Conservation (phyloP, 345 rosid species). For the Balakata baccata region DNA sequence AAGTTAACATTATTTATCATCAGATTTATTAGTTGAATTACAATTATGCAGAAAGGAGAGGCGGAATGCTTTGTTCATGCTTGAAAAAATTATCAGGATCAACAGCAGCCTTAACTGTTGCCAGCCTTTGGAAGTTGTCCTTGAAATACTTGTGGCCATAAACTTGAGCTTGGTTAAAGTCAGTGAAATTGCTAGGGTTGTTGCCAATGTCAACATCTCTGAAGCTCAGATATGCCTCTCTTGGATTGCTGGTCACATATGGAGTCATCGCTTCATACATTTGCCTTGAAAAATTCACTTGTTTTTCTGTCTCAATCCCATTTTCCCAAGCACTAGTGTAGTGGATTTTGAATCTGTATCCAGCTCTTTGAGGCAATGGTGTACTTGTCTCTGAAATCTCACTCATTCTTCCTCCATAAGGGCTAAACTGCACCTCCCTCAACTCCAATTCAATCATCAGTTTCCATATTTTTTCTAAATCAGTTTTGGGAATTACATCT, state of each 20-base stretch:
- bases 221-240: constrained; percentile 48
- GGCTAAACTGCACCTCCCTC: constrained; percentile 36
- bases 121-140: constrained; percentile 49
- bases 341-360: constrained; percentile 48
- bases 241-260: constrained; percentile 40
- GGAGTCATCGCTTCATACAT: constrained; percentile 47
- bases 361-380: constrained; percentile 57
- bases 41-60: neutral
- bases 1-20: too few relatives aligned
- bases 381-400: constrained; percentile 35
- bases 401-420: constrained; percentile 54
- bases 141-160: constrained; percentile 58
- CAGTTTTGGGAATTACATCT: constrained; percentile 37
- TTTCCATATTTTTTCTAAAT: constrained; percentile 31
- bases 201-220: constrained; percentile 58
- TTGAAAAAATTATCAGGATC: constrained; percentile 26
- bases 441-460: constrained; percentile 17
- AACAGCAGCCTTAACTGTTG: constrained; percentile 44
- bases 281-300: constrained; percentile 35
- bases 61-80: constrained; percentile 66
- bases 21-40: too few relatives aligned
- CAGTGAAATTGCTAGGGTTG: constrained; percentile 27
- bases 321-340: constrained; percentile 36
- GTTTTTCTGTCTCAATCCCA: constrained; percentile 18
- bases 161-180: constrained; percentile 30